These are phyloP conservation scores for Aspergillus conjunctus DNA, from an alignment of 495 filamentous ascomycete species.

Conservation along the genomic window DNA sequence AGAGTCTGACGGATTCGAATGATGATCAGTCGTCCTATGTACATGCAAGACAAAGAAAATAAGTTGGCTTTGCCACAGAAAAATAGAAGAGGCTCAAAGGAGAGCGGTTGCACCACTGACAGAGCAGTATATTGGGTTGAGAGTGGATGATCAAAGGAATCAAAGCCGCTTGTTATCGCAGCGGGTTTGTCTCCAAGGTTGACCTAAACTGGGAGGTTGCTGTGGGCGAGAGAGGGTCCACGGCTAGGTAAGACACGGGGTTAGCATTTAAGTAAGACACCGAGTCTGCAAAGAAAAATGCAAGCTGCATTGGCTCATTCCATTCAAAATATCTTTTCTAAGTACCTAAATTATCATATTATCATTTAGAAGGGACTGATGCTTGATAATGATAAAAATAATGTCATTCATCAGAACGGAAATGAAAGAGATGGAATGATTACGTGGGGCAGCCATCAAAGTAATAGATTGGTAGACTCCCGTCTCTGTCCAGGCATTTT, in stretches of 20 bases:
- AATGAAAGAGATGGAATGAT: background rate
- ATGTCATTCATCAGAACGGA: background rate
- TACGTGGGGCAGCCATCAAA: background rate
- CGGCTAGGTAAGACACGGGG: background rate
- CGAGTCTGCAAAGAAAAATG: background rate
- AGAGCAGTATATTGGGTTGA: background rate
- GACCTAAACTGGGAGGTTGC: background rate
- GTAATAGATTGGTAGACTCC: background rate
- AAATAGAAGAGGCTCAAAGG: background rate
- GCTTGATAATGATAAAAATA: background rate
- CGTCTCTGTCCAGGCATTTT: too few relatives aligned
- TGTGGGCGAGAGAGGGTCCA: background rate
- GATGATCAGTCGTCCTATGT: background rate
- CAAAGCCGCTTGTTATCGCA: slow-evolving; percentile 4
- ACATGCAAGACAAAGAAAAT: background rate
- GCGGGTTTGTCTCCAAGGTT: background rate
- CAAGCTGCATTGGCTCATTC: background rate
- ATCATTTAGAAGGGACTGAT: too few relatives aligned
- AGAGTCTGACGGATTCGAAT: background rate
- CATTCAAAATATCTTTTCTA: background rate
- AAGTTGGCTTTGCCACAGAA: background rate
- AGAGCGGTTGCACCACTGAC: background rate
- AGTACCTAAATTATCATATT: background rate
- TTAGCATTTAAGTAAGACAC: background rate
- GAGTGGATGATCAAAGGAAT: background rate